Evolutionary conservation across 73 alveolate species (phyloP), one percentile per base, ranked within the genome.

Genomic region (Blepharisma japonicum): DNA sequence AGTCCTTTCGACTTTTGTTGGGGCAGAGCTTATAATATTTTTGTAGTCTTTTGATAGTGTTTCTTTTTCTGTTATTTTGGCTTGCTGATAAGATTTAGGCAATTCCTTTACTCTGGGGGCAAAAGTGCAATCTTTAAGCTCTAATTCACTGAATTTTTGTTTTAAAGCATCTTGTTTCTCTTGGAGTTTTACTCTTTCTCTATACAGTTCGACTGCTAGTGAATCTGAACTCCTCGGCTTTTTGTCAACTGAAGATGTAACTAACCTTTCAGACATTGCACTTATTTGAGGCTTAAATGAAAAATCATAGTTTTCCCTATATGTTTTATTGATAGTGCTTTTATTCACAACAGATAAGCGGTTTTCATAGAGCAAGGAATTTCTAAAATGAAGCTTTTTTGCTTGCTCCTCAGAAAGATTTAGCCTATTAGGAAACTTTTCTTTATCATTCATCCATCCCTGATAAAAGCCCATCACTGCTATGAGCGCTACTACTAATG

Each of bases 131-230:
- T 61, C 50, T 14, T n/a, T 9, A 25, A 61, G 74, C 46, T 61
- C 74, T 61, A 14, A 14, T 25, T 61, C 74, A 9, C 14, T 14
- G 23, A 61, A 39, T 61, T 61, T 61, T 61, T 61, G 47, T 25
- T 61, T 61, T 61, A 61, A 61, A 61, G 14, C 74, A 2, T 61
- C 74, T 61, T 61, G 14, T 61, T 61, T 61, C 74, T 61, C 48
- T 39, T 61, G 42, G 42, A 32, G 42, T 32, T 32, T 32, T 32
- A 32, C 42, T 3, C 42, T 32, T 32, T 32, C 42, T 32, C 42
- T 32, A 32, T 32, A 32, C 42, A 32, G 42, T 3, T 32, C 42
- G 3, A 32, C 42, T 32, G 42, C 42, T 32, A 32, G 42, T 32
- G 42, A 32, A 32, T 32, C 42, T 32, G 42, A 32, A 32, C 3